phyloP scores from a whole-genome alignment of 768 basidiomycete genomes.

The Boletus rubropictus region DNA sequence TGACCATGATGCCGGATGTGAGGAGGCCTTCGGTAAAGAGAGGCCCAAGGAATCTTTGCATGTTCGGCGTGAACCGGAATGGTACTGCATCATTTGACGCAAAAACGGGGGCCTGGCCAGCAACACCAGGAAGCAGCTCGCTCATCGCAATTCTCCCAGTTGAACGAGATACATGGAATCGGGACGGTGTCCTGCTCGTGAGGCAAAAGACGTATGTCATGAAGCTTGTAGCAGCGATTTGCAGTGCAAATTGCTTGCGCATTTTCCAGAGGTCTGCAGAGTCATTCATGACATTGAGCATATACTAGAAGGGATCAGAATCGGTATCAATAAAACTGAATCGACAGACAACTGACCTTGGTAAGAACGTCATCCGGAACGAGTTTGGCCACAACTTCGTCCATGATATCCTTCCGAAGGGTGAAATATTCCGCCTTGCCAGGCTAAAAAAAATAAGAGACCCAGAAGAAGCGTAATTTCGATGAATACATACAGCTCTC shows the following conservation, averaged over 20 bases:
- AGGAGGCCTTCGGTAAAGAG: conserved; percentile 87
- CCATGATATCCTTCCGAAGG: conserved; percentile 78
- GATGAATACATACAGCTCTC: conserved; percentile 32
- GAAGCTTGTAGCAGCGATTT: conserved; percentile 84
- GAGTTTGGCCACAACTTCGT: conserved; percentile 83
- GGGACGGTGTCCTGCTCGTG: conserved; percentile 73
- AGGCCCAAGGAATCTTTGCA: conserved; percentile 89
- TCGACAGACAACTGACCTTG: conserved; percentile 45
- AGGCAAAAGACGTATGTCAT: conserved; percentile 86
- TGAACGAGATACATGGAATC: conserved; percentile 85
- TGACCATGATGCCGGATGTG: conserved; percentile 82
- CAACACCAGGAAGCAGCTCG: conserved; percentile 74
- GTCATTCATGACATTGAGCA: conserved; percentile 78
- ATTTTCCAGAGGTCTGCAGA: conserved; percentile 91
- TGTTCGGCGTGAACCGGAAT: conserved; percentile 95
- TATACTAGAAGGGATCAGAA: conserved; percentile 54
- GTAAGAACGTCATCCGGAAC: conserved; percentile 84
- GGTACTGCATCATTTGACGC: conserved; percentile 84
- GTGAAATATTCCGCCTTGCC: conserved; percentile 61
- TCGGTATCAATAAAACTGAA: not conserved
- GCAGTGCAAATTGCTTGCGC: conserved; percentile 93
- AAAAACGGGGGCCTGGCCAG: conserved; percentile 52
- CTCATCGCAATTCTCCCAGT: conserved; percentile 91
- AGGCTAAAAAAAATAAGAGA: conserved; percentile 35
- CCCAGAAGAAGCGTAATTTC: not conserved